Base-by-base conservation (phyloP, 345 rosid species). In the Syzygium oleosum region DNA sequence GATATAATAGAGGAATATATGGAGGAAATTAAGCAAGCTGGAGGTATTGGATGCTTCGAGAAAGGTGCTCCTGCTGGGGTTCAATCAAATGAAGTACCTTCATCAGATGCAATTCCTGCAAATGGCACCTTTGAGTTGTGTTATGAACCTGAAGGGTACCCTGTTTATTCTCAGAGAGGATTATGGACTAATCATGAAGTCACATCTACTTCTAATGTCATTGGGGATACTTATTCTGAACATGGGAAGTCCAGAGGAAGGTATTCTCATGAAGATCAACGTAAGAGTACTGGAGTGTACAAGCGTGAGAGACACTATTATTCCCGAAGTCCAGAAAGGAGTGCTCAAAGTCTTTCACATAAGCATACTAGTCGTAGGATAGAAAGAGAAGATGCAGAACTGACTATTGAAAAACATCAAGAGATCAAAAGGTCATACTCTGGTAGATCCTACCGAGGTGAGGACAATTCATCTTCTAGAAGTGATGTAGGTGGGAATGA, bases 41-140 rank as follows among this genome's bases (percentile, higher is more conserved):
- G 99, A 85, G 97, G 98, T 27, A 98, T 98, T 91, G 98, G 99
- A 85, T 93, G 93, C 90, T 94, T 96, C 91, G 98, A 92, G 86
- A 94, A 93, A 87, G 93, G 89, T 86, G 86, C 91, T 68, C 93
- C 88, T 86, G 89, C 89, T 86, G 93, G 85, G 88, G 87, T 88
- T 59, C 79, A 89, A 84, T 87, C 88, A 34, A 90, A 92, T 78
- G 88, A 88, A 52, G 54, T 90, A 51, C 73, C 91, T 34, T 80
- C 89, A 87, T 12, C 85, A 51, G 80, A 87, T 83, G 87, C 88
- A 51, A 52, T 51, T 87, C 31, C n/a, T 84, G 87, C 87, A 23
- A 91, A 87, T 59, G 87, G 52, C 85, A 84, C 38, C 59, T n/a
- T 77, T 65, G 86, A 90, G 73, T 87, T 84, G 49, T 89, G 92